phyloP scores from a whole-genome alignment of 2,329 filamentous ascomycete species.

The Parastagonospora avenae region DNA sequence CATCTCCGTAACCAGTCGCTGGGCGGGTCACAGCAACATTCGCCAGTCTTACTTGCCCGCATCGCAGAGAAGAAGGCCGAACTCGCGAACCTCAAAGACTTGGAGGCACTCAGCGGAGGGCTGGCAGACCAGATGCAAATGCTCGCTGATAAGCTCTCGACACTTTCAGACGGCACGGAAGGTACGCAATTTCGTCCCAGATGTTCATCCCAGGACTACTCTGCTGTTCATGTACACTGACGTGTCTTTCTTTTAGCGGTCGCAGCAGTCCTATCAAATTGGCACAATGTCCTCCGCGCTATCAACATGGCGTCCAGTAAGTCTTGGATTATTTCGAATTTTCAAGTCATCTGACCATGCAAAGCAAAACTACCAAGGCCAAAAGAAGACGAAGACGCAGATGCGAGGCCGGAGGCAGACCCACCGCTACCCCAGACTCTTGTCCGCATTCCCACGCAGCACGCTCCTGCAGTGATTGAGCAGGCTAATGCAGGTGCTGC shows the following conservation, averaged over 20 bases:
- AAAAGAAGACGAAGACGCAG: constrained; percentile 52
- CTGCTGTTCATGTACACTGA: constrained; percentile 18
- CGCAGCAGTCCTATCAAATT: constrained; percentile 82
- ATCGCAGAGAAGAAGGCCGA: constrained; percentile 88
- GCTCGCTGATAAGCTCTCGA: constrained; percentile 76
- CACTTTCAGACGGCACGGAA: constrained; percentile 81
- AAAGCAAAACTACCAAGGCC: constrained; percentile 73
- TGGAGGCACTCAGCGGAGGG: constrained; percentile 78
- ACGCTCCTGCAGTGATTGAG: constrained; percentile 51
- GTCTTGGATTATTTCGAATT: constrained; percentile 34
- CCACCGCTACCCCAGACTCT: constrained; percentile 77
- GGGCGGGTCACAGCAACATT: constrained; percentile 59
- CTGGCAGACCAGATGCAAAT: constrained; percentile 83
- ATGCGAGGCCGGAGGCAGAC: constrained; percentile 47
- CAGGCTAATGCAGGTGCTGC: constrained; percentile 38
- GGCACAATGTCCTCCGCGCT: constrained; percentile 83
- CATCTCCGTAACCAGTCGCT: constrained; percentile 63
- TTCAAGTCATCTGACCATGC: constrained; percentile 14
- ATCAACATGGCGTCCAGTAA: constrained; percentile 86
- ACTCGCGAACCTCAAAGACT: constrained; percentile 76
- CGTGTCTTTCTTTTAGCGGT: constrained; percentile 62
- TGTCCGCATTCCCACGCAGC: constrained; percentile 82
- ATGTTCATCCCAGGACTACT: background rate
- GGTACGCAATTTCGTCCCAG: constrained; percentile 52
- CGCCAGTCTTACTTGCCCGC: constrained; percentile 71